Evolutionary conservation across 164 flowering plant species (phyloP).

Genomic region (Vitis cinerea): DNA sequence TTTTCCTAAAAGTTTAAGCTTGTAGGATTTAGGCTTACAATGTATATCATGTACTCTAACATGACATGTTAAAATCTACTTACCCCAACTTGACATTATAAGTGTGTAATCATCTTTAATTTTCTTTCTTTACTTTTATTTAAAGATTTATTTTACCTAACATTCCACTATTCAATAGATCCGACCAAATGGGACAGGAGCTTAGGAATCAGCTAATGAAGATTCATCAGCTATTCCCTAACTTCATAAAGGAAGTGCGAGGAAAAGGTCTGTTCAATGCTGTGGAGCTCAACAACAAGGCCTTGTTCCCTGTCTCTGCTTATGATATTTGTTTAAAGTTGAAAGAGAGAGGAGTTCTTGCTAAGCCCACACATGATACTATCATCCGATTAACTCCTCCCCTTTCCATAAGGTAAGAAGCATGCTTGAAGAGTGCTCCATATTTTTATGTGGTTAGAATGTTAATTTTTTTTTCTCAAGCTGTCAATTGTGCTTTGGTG

Average conservation of each 20-base stretch:
- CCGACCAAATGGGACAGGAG: slow-evolving; percentile 72
- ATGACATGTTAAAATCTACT: no score
- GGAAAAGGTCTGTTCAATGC: slow-evolving; percentile 95
- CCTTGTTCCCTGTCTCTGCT: slow-evolving; percentile 67
- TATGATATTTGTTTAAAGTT: slow-evolving; percentile 85
- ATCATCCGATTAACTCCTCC: slow-evolving; percentile 96
- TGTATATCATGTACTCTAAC: no score
- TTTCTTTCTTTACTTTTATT: background rate
- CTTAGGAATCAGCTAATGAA: slow-evolving; percentile 54
- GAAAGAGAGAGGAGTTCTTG: slow-evolving; percentile 94
- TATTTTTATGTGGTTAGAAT: no score
- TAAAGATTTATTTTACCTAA: background rate
- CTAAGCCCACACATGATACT: slow-evolving; percentile 91
- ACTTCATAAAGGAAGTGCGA: slow-evolving; percentile 75
- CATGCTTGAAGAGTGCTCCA: background rate
- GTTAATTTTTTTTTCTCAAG: no score
- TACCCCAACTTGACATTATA: no score
- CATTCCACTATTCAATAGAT: slow-evolving; percentile 41
- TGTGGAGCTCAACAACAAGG: slow-evolving; percentile 71
- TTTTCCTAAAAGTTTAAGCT: no score
- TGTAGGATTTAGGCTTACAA: no score
- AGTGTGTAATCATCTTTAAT: background rate
- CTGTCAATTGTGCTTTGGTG: no score
- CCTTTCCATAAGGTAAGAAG: slow-evolving; percentile 69
- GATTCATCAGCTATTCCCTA: slow-evolving; percentile 66